Conservation (phyloP, 345 rosid species). For the Conringia planisiliqua region DNA sequence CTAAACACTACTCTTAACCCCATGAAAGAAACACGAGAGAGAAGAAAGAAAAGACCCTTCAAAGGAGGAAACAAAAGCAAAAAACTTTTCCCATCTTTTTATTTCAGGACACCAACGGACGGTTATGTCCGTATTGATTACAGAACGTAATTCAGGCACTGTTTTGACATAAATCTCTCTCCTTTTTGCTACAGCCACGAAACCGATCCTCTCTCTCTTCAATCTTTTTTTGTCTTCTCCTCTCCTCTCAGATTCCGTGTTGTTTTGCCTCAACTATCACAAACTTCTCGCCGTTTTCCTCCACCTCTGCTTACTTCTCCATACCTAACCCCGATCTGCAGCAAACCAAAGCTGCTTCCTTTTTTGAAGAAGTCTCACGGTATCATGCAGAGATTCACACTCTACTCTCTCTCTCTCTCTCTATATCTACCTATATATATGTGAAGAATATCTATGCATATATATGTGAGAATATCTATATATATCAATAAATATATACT, state of each 20-base stretch:
- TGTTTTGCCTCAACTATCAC: constrained; percentile 16
- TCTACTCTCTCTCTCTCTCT: background rate
- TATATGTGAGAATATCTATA: background rate
- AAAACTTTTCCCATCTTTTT: background rate
- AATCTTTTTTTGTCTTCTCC: constrained; percentile 21
- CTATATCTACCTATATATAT: background rate
- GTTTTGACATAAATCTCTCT: constrained; percentile 19
- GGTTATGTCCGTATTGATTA: constrained; percentile 37
- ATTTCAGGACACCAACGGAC: constrained; percentile 21
- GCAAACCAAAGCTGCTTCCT: constrained; percentile 30
- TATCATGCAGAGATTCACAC: constrained; percentile 30
- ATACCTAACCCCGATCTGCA: constrained; percentile 23
- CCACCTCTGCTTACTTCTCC: background rate
- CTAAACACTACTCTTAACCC: constrained; percentile 33
- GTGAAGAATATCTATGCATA: background rate
- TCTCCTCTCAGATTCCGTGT: constrained; percentile 21
- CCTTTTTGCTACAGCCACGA: constrained; percentile 7
- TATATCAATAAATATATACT: background rate
- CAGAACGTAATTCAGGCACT: constrained; percentile 30
- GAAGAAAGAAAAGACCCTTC: constrained; percentile 40
- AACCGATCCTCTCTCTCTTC: constrained; percentile 13
- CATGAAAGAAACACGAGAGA: constrained; percentile 46
- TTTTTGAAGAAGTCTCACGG: constrained; percentile 31
- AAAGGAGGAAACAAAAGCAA: constrained; percentile 31
- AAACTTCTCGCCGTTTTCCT: constrained; percentile 30